A percentile compares a stretch with the other conserved stretches of the same genome.
phyloP scores from a whole-genome alignment of 2,329 filamentous ascomycete species.

The Phyllosticta capitalensis region DNA sequence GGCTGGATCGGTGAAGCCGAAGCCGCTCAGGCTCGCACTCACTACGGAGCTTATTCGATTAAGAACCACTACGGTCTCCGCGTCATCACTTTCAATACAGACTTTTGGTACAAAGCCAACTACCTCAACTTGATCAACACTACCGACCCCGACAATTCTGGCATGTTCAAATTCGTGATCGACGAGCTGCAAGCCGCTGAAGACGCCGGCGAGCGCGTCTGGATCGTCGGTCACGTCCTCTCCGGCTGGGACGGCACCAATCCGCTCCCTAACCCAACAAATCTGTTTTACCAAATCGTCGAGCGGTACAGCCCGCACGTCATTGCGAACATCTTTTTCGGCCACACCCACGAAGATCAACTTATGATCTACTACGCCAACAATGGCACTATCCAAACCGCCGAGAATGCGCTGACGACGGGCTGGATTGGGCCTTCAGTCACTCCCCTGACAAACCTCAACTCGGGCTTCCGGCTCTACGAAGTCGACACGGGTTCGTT shows the following conservation, averaged over 20 bases:
- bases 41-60: slow-evolving; percentile 49
- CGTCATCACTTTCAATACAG: slow-evolving; percentile 45
- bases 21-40: slow-evolving; percentile 39
- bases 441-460: slow-evolving; percentile 46
- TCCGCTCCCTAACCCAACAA: slow-evolving; percentile 43
- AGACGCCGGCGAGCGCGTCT: slow-evolving; percentile 43
- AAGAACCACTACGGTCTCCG: slow-evolving; percentile 44
- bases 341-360: slow-evolving; percentile 47
- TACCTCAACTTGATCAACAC: slow-evolving; percentile 45
- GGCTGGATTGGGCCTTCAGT: slow-evolving; percentile 45
- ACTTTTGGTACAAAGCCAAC: slow-evolving; percentile 40
- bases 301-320: slow-evolving; percentile 47
- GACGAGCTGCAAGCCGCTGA: slow-evolving; percentile 45
- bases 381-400: slow-evolving; percentile 37
- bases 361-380: slow-evolving; percentile 46
- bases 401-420: slow-evolving; percentile 35
- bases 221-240: slow-evolving; percentile 47
- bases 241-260: slow-evolving; percentile 49
- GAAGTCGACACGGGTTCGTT: slow-evolving; percentile 46
- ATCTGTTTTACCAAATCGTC: slow-evolving; percentile 47
- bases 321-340: slow-evolving; percentile 46
- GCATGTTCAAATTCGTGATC: slow-evolving; percentile 41
- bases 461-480: slow-evolving; percentile 45
- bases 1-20: slow-evolving; percentile 42
- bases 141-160: slow-evolving; percentile 41